These are phyloP conservation scores for Camellia granthamiana DNA, from an alignment of 148 eudicot genomes.

Conservation along the genomic window DNA sequence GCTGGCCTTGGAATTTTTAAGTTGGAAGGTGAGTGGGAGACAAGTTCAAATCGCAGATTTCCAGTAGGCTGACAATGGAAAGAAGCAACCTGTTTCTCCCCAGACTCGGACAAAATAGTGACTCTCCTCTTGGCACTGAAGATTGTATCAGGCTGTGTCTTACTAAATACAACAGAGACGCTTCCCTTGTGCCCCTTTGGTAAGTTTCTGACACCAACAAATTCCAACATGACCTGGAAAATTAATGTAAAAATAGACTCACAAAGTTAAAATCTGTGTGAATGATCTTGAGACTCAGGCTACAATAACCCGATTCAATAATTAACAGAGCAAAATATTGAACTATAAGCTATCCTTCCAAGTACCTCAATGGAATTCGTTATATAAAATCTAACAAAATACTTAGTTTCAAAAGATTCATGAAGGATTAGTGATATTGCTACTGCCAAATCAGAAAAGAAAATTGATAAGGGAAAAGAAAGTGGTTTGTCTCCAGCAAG, in stretches of 20 bases:
- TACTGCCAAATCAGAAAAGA: not conserved
- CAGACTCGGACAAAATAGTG: conserved; percentile 57
- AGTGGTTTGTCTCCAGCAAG: not conserved
- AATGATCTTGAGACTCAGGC: not conserved
- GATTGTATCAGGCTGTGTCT: conserved; percentile 73
- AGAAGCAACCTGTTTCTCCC: conserved; percentile 74
- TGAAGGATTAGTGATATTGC: not conserved
- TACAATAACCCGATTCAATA: conserved; percentile 5
- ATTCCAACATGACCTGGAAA: conserved; percentile 74
- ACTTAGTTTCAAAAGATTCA: not conserved
- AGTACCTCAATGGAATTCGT: not conserved
- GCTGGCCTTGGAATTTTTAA: conserved; percentile 40
- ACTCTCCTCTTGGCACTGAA: conserved; percentile 60
- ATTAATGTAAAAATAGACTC: not conserved
- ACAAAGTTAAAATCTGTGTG: not conserved
- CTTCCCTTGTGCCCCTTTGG: conserved; percentile 63
- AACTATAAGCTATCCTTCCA: conserved; percentile 1
- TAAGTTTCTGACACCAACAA: conserved; percentile 67
- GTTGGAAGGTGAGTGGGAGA: conserved; percentile 36
- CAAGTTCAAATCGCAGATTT: conserved; percentile 58
- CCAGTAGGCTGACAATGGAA: conserved; percentile 85
- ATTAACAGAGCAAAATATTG: not conserved
- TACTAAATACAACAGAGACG: conserved; percentile 60
- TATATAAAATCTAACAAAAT: not conserved
- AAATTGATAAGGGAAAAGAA: not conserved